A percentile compares a stretch with the other conserved stretches of the same genome.
Conservation (phyloP, 257 asterid genomes). For the Gardenia jasminoides region DNA sequence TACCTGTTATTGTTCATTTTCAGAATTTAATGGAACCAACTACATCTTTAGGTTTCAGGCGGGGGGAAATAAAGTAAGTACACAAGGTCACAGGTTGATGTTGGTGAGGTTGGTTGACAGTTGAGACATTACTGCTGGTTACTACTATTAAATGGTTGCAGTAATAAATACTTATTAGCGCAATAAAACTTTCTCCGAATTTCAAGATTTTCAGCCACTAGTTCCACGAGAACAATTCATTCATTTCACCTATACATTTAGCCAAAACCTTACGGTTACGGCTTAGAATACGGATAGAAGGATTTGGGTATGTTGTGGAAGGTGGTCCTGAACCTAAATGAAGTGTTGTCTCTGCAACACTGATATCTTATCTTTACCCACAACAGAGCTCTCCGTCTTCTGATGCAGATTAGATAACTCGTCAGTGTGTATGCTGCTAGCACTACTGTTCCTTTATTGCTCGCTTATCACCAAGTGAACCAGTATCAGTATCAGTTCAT, state of each 20-base stretch:
- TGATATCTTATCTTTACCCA: background rate
- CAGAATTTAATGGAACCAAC: slow-evolving; percentile 17
- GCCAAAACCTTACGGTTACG: background rate
- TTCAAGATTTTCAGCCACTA: background rate
- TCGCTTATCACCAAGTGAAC: too few species aligned
- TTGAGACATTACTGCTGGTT: slow-evolving; percentile 11
- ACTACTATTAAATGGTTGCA: background rate
- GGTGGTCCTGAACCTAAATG: background rate
- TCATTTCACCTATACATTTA: background rate
- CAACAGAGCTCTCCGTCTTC: background rate
- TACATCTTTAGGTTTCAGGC: slow-evolving; percentile 13
- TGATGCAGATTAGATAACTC: background rate
- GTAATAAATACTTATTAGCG: background rate
- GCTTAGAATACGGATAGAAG: too few species aligned
- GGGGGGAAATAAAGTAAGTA: slow-evolving; percentile 12
- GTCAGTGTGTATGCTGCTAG: too few species aligned
- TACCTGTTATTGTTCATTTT: background rate
- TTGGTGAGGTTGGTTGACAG: slow-evolving; percentile 21
- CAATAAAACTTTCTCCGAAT: background rate
- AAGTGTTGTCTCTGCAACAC: background rate
- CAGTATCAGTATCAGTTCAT: too few species aligned
- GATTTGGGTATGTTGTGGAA: background rate
- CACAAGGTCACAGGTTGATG: slow-evolving; percentile 10
- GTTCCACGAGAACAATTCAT: background rate
- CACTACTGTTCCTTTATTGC: background rate